These are phyloP conservation scores for Elsinoe batatas DNA, from an alignment of 2,329 filamentous ascomycete genomes.

Conservation along the genomic window DNA sequence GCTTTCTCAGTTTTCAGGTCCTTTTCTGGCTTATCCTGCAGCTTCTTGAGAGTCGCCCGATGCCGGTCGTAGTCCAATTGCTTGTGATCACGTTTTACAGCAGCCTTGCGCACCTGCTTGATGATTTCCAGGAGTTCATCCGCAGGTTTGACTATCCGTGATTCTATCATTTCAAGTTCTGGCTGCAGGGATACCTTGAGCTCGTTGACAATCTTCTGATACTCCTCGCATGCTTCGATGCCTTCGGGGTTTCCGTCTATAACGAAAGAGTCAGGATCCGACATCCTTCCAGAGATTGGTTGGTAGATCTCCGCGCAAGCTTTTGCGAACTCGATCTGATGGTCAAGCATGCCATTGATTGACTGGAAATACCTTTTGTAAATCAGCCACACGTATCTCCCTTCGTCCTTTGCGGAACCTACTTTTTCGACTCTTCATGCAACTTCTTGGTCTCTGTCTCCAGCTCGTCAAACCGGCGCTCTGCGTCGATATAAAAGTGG, in stretches of 20 bases:
- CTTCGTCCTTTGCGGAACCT: conserved; percentile 17
- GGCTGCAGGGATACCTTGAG: conserved; percentile 79
- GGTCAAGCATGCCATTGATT: conserved; percentile 94
- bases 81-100: conserved; percentile 89
- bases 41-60: conserved; percentile 73
- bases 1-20: conserved; percentile 94
- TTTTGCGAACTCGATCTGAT: conserved; percentile 97
- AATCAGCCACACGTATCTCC: background rate
- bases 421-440: conserved; percentile 90
- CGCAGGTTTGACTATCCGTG: conserved; percentile 78
- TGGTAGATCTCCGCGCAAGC: conserved; percentile 96
- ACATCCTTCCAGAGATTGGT: conserved; percentile 90
- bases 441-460: conserved; percentile 94
- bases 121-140: conserved; percentile 90
- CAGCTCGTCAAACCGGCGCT: conserved; percentile 85
- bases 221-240: conserved; percentile 91
- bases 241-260: conserved; percentile 84
- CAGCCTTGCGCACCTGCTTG: conserved; percentile 85
- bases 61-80: conserved; percentile 93
- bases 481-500: conserved; percentile 85
- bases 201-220: conserved; percentile 82
- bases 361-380: conserved; percentile 68
- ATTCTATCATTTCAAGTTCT: conserved; percentile 96
- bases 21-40: conserved; percentile 97
- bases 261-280: conserved; percentile 75